Evolutionary conservation across 83 land plant genomes (phyloP), one percentile per base, ranked within the genome.

Genomic region (Picea abies): DNA sequence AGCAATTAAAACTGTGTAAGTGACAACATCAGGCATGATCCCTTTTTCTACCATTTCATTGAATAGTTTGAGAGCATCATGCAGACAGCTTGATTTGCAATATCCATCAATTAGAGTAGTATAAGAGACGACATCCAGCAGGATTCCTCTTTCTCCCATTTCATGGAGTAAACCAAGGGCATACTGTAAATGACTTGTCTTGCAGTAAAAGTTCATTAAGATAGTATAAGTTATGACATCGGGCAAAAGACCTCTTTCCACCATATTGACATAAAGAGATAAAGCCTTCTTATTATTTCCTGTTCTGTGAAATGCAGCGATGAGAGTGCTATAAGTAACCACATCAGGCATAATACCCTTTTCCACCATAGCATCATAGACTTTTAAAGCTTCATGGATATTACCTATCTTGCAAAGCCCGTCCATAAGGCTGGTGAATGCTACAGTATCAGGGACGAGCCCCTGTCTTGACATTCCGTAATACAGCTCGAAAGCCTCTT

Each of bases 1-100:
- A 12, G 71, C 58, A 2, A 91, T 41, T 12, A 91, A 86, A 76
- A 85, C 81, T 3, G 89, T 85, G 61, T 89, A 91, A 4, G 88
- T 76, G 68, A 85, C 83, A 23, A 61, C 87, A 89, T 91, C 93
- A 82, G 93, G 91, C 37, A 32, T 16, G 69, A 91, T n/a, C 68
- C 91, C 91, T 32, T 61, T 63, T 3, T 84, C 81, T 16, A 84
- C 64, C 89, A 91, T 91, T 69, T 84, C 82, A 63, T 87, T 81
- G 78, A 87, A 85, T 19, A 91, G 71, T 12, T 16, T 26, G 78
- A 81, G 73, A 76, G 91, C 93, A 66, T 89, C 89, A 29, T 89
- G 47, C 80, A 91, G 56, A 65, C 63, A 61, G 35, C 77, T 71
- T 32, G 71, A 83, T 71, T 89, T 91, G 69, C 89, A 91, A 6